A percentile compares a stretch with the other conserved stretches of the same genome.
These are phyloP conservation scores for Spathaspora girioi DNA, from an alignment of 805 yeast genomes.

Conservation along the genomic window DNA sequence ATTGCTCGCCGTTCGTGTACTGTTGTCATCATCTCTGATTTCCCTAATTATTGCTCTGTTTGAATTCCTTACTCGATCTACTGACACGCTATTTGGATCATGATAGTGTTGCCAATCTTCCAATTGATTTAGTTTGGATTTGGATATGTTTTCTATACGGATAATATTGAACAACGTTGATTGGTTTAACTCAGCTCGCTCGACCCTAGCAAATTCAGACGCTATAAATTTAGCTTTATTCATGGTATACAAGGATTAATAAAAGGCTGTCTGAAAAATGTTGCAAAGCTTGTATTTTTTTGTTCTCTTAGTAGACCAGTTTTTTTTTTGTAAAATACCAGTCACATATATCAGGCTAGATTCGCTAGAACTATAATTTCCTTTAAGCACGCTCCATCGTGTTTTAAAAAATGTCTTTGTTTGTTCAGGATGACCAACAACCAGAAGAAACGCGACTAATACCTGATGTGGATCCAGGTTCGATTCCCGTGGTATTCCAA, in stretches of 20 bases:
- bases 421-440: slow-evolving; percentile 26
- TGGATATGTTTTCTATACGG: slow-evolving; percentile 50
- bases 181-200: not conserved
- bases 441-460: not conserved
- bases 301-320: not conserved
- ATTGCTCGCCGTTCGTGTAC: not conserved
- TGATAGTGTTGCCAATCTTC: slow-evolving; percentile 51
- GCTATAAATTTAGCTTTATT: slow-evolving; percentile 7
- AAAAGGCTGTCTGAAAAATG: not conserved
- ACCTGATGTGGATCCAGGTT: not conserved
- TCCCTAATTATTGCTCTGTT: slow-evolving; percentile 41
- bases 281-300: not conserved
- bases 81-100: slow-evolving; percentile 59
- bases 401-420: slow-evolving; percentile 22
- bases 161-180: slow-evolving; percentile 50
- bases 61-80: slow-evolving; percentile 45
- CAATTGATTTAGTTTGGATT: slow-evolving; percentile 47
- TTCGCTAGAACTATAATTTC: not conserved
- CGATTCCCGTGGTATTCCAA: slow-evolving; percentile 10
- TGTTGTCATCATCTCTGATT: slow-evolving; percentile 35
- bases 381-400: not conserved
- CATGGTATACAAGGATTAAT: not conserved
- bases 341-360: no score
- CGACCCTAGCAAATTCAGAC: slow-evolving; percentile 5
- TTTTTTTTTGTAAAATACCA: no score